A percentile compares a stretch with the other conserved stretches of the same genome.
Evolutionary conservation across 169 alveolate species (phyloP).

Genomic region (Eimeria sp.): DNA sequence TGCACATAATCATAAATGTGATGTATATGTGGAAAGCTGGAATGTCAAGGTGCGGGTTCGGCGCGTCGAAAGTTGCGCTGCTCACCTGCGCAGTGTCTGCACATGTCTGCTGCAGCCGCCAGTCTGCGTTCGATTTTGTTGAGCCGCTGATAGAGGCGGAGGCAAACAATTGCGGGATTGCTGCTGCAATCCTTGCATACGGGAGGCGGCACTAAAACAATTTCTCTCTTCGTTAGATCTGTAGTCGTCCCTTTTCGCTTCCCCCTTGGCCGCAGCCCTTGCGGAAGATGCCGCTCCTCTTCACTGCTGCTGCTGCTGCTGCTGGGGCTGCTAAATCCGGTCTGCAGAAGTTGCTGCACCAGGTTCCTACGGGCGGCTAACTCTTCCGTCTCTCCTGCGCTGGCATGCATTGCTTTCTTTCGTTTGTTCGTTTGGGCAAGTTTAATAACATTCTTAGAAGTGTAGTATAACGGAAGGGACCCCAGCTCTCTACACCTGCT

Average conservation of each 20-base stretch:
- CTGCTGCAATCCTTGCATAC: constrained; percentile 77
- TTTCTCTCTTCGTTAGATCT: background rate
- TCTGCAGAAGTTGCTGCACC: constrained; percentile 57
- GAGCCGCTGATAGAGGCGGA: constrained; percentile 22
- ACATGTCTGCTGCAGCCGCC: constrained; percentile 49
- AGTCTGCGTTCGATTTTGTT: constrained; percentile 47
- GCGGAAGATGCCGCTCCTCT: background rate
- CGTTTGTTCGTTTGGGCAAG: background rate
- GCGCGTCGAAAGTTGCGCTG: background rate
- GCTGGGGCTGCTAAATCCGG: background rate
- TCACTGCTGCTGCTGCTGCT: constrained; percentile 42
- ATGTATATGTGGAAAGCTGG: background rate
- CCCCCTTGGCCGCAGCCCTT: background rate
- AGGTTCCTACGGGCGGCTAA: constrained; percentile 15
- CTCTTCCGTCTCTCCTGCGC: constrained; percentile 19
- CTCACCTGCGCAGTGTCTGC: constrained; percentile 81
- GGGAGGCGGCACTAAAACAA: constrained; percentile 58
- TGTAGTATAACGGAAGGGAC: background rate
- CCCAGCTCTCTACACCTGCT: constrained; percentile 36
- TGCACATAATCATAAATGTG: background rate
- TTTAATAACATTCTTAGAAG: background rate
- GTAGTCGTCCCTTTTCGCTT: background rate
- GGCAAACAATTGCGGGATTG: constrained; percentile 46
- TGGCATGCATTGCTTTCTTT: background rate
- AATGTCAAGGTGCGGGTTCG: background rate